phyloP scores from a whole-genome alignment of 2,329 filamentous ascomycete genomes.

The Fusarium cyanostomum region DNA sequence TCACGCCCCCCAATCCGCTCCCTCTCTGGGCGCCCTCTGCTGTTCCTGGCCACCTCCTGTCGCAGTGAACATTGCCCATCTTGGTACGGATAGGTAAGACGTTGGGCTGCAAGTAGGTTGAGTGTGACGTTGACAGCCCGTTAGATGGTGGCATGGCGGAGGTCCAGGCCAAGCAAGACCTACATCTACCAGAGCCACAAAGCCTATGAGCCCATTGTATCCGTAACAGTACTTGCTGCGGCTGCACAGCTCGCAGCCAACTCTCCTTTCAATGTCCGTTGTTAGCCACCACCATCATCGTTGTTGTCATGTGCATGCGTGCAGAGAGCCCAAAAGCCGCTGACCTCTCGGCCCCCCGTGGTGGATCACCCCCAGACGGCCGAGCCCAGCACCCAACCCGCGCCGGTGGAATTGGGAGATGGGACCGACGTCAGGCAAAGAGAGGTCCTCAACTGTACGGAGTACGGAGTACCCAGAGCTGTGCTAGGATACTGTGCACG shows the following conservation, averaged over 20 bases:
- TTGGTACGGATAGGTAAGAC: constrained; percentile 22
- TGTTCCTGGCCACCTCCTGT: constrained; percentile 9
- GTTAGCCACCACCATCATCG: constrained; percentile 11
- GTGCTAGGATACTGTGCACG: constrained; percentile 34
- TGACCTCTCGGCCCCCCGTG: constrained; percentile 22
- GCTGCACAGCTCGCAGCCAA: constrained; percentile 3
- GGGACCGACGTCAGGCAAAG: constrained; percentile 30
- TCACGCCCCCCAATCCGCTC: constrained; percentile 16
- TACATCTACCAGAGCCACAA: constrained; percentile 4
- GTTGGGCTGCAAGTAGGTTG: constrained; percentile 14
- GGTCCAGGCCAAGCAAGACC: neutral
- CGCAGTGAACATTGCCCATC: constrained; percentile 19
- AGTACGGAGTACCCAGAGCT: constrained; percentile 36
- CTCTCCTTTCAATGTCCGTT: constrained; percentile 15
- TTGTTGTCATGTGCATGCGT: constrained; percentile 16
- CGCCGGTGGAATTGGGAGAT: constrained; percentile 28
- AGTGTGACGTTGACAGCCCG: constrained; percentile 27
- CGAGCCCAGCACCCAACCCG: constrained; percentile 31
- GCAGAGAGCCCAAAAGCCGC: constrained; percentile 9
- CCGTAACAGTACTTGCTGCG: constrained; percentile 7
- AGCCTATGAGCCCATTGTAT: neutral
- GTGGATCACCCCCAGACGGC: constrained; percentile 25
- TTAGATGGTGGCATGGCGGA: neutral
- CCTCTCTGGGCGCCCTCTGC: constrained; percentile 20
- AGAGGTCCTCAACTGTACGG: constrained; percentile 23